Evolutionary conservation across 441 rosid species (phyloP).

Genomic region (Adansonia grandidieri): DNA sequence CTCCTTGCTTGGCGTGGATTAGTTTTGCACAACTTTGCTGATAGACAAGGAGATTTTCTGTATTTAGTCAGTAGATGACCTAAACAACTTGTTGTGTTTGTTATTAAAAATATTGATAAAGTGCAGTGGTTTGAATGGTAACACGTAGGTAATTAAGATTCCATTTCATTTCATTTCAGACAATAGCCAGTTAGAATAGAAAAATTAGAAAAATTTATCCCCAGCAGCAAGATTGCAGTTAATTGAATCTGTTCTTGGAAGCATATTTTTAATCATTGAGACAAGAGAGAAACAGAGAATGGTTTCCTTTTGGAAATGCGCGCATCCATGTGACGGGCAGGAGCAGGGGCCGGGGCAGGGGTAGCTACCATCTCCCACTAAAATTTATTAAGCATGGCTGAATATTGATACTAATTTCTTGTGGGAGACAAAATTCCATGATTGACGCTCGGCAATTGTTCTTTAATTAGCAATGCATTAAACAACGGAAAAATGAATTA

Average conservation of each 20-base stretch:
- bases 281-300: no score
- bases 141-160: not conserved
- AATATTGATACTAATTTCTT: not conserved
- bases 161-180: conserved; percentile 6
- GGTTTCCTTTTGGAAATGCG: not conserved
- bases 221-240: not conserved
- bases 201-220: not conserved
- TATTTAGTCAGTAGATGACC: not conserved
- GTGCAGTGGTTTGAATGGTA: not conserved
- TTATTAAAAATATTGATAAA: not conserved
- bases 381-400: not conserved
- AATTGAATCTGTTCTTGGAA: not conserved
- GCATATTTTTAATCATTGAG: not conserved
- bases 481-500: not conserved
- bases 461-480: not conserved
- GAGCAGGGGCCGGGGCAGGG: not conserved
- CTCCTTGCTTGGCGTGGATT: not conserved
- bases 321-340: conserved; percentile 12
- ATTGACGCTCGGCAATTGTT: not conserved
- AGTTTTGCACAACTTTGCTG: not conserved
- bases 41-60: not conserved
- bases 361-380: not conserved
- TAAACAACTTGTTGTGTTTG: not conserved
- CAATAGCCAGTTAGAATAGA: not conserved
- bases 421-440: not conserved